phyloP scores from a whole-genome alignment of 345 rosid species.

The Clausena lansium region DNA sequence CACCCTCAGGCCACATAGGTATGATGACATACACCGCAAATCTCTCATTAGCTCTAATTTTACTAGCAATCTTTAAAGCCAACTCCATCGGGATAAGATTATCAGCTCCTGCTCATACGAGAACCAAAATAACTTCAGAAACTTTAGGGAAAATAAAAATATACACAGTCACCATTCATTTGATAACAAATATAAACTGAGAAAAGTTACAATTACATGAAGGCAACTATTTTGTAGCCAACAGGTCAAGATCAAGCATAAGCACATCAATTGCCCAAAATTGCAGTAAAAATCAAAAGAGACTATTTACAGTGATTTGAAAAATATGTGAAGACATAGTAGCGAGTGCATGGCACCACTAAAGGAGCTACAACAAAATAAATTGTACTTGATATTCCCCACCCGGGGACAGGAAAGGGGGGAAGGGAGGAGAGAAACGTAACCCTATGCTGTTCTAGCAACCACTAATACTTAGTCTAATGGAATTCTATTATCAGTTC shows the following conservation, averaged over 20 bases:
- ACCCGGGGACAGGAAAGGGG: too few species aligned
- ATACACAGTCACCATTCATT: not conserved
- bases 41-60: slow-evolving; percentile 85
- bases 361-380: not conserved
- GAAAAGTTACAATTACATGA: not conserved
- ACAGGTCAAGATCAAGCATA: not conserved
- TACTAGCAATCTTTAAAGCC: slow-evolving; percentile 87
- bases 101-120: slow-evolving; percentile 75
- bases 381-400: not conserved
- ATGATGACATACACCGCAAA: slow-evolving; percentile 83
- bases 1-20: slow-evolving; percentile 99
- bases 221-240: not conserved
- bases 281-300: not conserved
- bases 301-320: not conserved
- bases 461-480: not conserved
- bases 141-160: not conserved
- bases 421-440: too few species aligned
- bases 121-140: slow-evolving; percentile 5
- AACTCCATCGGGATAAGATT: slow-evolving; percentile 94
- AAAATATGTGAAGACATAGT: not conserved
- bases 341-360: not conserved
- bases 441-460: too few species aligned
- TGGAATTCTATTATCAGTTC: not conserved
- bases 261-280: not conserved
- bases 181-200: not conserved